Evolutionary conservation across 768 basidiomycete genomes (phyloP).

Genomic region (Erythrobasidium yunnanense): DNA sequence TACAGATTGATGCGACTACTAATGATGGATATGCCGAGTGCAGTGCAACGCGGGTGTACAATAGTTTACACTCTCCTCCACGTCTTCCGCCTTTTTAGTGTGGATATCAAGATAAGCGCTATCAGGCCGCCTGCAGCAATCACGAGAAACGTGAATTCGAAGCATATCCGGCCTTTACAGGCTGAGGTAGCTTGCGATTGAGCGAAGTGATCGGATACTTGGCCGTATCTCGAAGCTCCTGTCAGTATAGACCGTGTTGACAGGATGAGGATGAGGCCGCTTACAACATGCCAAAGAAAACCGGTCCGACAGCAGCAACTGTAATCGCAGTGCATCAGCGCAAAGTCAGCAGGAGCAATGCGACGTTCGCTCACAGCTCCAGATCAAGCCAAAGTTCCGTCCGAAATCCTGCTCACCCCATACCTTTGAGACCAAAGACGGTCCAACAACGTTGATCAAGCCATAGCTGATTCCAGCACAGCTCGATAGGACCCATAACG

Average conservation of each 20-base stretch:
- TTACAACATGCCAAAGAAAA: neutral
- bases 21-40: neutral
- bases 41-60: no score
- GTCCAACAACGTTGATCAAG: neutral
- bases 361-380: constrained; percentile 1
- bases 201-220: constrained; percentile 13
- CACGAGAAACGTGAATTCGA: neutral
- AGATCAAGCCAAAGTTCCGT: constrained; percentile 10
- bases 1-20: neutral
- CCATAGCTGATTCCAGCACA: constrained; percentile 3
- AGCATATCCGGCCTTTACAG: constrained; percentile 6
- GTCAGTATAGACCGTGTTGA: no score
- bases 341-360: neutral
- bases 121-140: neutral
- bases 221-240: no score
- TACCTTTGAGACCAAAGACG: constrained; percentile 4
- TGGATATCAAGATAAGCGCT: neutral
- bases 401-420: constrained; percentile 10
- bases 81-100: neutral
- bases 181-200: neutral
- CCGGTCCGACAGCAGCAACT: constrained; percentile 14
- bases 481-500: neutral
- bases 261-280: no score
- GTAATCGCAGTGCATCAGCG: neutral
- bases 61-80: constrained; percentile 3